Evolutionary conservation across 1,284 basidiomycete genomes (phyloP).

Genomic region (Ustilago sp.): DNA sequence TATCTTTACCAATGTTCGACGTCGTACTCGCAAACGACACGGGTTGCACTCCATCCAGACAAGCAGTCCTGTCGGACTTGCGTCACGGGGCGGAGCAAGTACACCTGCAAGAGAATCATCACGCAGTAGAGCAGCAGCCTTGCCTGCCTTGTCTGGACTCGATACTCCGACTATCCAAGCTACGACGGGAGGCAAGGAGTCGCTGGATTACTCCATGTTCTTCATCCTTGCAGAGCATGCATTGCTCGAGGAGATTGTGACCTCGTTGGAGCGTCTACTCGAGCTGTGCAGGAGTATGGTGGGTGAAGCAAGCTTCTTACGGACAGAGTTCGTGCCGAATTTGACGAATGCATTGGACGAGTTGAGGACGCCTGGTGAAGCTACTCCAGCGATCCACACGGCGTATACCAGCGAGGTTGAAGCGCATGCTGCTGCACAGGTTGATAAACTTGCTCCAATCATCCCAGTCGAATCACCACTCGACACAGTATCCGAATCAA

Average conservation of each 20-base stretch:
- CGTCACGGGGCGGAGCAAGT: constrained; percentile 5
- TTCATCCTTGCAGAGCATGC: constrained; percentile 65
- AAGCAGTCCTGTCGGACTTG: constrained; percentile 11
- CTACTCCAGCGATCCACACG: constrained; percentile 3
- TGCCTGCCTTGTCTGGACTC: neutral
- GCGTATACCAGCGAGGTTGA: neutral
- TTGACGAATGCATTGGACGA: constrained; percentile 3
- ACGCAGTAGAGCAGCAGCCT: neutral
- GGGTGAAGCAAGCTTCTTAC: constrained; percentile 58
- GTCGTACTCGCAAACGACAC: constrained; percentile 18
- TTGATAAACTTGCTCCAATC: constrained; percentile 2
- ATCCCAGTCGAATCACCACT: neutral
- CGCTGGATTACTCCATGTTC: constrained; percentile 50
- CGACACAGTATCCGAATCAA: neutral
- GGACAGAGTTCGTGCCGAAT: constrained; percentile 39
- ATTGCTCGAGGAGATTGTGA: constrained; percentile 55
- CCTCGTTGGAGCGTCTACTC: constrained; percentile 51
- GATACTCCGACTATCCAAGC: constrained; percentile 15
- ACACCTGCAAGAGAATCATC: neutral
- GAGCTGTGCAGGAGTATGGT: constrained; percentile 57
- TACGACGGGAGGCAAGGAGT: constrained; percentile 9
- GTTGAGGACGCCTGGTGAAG: constrained; percentile 16
- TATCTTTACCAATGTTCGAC: constrained; percentile 26
- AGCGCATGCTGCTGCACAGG: neutral
- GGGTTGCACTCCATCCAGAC: constrained; percentile 62